Evolutionary conservation across 768 basidiomycete species (phyloP), one percentile per base, ranked within the genome.

Genomic region (Collybia sp.): DNA sequence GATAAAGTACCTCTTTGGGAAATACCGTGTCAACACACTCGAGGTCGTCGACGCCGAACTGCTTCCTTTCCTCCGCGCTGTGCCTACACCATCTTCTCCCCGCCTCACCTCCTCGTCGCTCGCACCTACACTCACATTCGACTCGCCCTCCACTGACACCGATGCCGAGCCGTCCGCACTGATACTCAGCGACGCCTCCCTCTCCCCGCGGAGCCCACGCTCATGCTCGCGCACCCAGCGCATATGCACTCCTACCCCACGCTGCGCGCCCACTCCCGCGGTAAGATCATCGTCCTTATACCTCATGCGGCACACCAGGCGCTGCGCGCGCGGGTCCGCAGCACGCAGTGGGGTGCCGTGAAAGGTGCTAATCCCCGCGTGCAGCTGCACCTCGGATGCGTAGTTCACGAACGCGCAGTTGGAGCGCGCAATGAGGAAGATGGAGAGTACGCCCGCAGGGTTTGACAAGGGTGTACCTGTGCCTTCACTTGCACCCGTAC

Each of bases 351-450:
- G 71, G 40, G 68, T 63, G 10, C 88, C 89, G 60, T 91, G 85
- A 65, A 89, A 93, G 40, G 70, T 75, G 2, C 60, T 56, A 46
- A 94, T 88, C 3, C 91, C 92, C 4, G 66, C 66, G 8, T 77
- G 68, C 16, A 97, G 67, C 47, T 82, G 70, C 5, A 58, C 65
- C 55, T 86, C 77, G 0, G 73, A 76, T 40, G 79, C 76, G 58
- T 85, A 95, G 63, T 98, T 97, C 63, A 95, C 78, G 58, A 98
- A 97, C 3, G 90, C 91, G 64, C 94, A 97, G 57, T 82, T 90
- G 2, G 93, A 94, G n/a, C 91, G 81, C n/a, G 85, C 77, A 54
- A 98, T 98, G 44, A 93, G 80, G 66, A 95, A 96, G 48, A 98
- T 82, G 11, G 89, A 93, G 1, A 85, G 62, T 1, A 96, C 80